Conservation (phyloP, 2,329 filamentous ascomycete genomes). For the Apiospora phragmitis region DNA sequence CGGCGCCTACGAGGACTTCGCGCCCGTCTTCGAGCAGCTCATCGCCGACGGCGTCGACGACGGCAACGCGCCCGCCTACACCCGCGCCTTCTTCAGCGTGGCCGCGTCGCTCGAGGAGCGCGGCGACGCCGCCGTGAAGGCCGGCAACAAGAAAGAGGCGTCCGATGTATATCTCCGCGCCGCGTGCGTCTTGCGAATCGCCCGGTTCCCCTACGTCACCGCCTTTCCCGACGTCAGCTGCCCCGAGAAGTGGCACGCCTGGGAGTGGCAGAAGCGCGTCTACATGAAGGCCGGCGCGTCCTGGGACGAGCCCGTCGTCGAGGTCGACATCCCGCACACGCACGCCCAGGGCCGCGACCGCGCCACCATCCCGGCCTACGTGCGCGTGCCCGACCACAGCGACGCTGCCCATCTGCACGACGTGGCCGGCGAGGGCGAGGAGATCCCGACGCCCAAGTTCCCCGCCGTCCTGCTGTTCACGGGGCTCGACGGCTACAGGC, state of each 20-base stretch:
- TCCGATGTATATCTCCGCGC: constrained; percentile 68
- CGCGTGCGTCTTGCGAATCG: constrained; percentile 72
- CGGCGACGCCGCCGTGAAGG: constrained; percentile 50
- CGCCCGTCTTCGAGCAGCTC: constrained; percentile 65
- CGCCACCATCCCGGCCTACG: constrained; percentile 61
- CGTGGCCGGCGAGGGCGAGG: background rate
- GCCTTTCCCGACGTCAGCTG: constrained; percentile 39
- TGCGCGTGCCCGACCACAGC: constrained; percentile 54
- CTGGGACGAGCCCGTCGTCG: constrained; percentile 60
- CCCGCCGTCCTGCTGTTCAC: constrained; percentile 60
- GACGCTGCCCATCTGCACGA: background rate
- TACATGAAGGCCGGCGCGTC: constrained; percentile 57
- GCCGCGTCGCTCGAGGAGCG: constrained; percentile 56
- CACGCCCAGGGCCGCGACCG: constrained; percentile 53
- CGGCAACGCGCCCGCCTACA: constrained; percentile 65
- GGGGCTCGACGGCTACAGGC: constrained; percentile 62
- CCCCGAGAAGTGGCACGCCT: constrained; percentile 59
- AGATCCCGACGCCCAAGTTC: constrained; percentile 22
- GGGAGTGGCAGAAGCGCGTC: constrained; percentile 63
- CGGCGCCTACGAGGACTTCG: constrained; percentile 66
- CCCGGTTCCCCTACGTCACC: constrained; percentile 64
- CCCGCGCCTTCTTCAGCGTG: constrained; percentile 60
- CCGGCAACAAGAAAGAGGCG: constrained; percentile 50
- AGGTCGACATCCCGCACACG: constrained; percentile 62
- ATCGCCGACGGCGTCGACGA: constrained; percentile 63